A percentile compares a stretch with the other conserved stretches of the same genome.
Conservation (phyloP, 306 rosid species). For the Potentilla sterilis region DNA sequence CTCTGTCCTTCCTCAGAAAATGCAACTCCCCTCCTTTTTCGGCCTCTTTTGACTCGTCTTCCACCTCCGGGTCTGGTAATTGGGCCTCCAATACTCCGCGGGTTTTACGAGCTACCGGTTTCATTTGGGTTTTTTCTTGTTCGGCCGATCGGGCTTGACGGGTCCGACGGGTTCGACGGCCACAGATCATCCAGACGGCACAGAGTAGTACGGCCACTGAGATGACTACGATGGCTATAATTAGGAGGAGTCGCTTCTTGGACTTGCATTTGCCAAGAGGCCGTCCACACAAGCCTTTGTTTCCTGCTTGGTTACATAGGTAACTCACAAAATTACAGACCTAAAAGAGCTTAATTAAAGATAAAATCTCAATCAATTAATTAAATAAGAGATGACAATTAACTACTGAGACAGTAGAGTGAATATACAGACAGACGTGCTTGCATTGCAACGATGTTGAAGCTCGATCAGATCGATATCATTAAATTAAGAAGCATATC, state of each 20-base stretch:
- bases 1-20: slow-evolving; percentile 43
- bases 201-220: slow-evolving; percentile 27
- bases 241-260: slow-evolving; percentile 23
- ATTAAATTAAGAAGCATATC: neutral
- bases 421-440: neutral
- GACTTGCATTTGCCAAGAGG: slow-evolving; percentile 56
- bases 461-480: neutral
- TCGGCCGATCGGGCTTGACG: neutral
- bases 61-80: slow-evolving; percentile 17
- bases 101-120: neutral
- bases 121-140: neutral
- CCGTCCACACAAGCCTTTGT: slow-evolving; percentile 61
- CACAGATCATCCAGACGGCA: slow-evolving; percentile 19
- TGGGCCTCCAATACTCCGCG: slow-evolving; percentile 14
- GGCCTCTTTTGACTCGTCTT: slow-evolving; percentile 25
- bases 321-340: neutral
- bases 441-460: neutral
- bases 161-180: neutral
- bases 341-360: neutral
- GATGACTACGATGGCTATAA: slow-evolving; percentile 29
- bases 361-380: neutral
- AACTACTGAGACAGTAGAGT: neutral
- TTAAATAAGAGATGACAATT: neutral
- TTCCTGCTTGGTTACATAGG: slow-evolving; percentile 45
- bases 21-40: slow-evolving; percentile 35